phyloP scores from a whole-genome alignment of 176 grass and related monocot genomes.

The Aegilops speltoides region DNA sequence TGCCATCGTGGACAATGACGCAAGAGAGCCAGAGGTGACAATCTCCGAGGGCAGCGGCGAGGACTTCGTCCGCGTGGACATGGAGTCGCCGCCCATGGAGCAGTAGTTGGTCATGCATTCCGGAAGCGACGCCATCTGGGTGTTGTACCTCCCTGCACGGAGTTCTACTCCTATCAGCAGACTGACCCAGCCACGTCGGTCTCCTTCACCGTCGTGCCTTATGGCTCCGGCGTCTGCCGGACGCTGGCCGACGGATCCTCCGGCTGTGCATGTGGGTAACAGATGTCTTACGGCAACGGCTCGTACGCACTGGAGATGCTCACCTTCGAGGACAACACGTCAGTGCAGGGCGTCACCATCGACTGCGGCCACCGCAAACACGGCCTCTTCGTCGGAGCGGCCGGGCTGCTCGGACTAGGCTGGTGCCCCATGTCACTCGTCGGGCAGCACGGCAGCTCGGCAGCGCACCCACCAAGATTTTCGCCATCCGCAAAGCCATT shows the following conservation, averaged over 20 bases:
- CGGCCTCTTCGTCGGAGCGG: conserved; percentile 67
- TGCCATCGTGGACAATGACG: too few species aligned
- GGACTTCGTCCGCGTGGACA: conserved; percentile 76
- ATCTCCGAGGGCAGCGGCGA: conserved; percentile 76
- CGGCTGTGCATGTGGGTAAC: conserved; percentile 49
- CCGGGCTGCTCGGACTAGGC: conserved; percentile 71
- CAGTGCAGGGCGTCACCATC: conserved; percentile 59
- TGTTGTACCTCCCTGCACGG: conserved; percentile 70
- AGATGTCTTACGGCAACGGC: conserved; percentile 70
- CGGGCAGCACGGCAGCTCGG: conserved; percentile 27
- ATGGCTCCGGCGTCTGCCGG: conserved; percentile 55
- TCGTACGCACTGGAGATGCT: conserved; percentile 88
- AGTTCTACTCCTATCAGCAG: conserved; percentile 59
- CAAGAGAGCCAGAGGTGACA: conserved; percentile 45
- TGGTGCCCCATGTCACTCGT: conserved; percentile 92
- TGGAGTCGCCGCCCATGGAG: conserved; percentile 57
- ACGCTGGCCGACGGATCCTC: conserved; percentile 2
- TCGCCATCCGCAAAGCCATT: too few species aligned
- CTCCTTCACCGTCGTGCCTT: conserved; percentile 63
- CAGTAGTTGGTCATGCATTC: conserved; percentile 88
- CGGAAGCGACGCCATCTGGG: conserved; percentile 91
- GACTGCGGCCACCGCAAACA: conserved; percentile 82
- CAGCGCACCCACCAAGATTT: too few species aligned
- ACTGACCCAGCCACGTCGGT: conserved; percentile 70
- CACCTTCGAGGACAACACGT: conserved; percentile 48